phyloP scores from a whole-genome alignment of 2,329 filamentous ascomycete species.

The Alternaria sp. region DNA sequence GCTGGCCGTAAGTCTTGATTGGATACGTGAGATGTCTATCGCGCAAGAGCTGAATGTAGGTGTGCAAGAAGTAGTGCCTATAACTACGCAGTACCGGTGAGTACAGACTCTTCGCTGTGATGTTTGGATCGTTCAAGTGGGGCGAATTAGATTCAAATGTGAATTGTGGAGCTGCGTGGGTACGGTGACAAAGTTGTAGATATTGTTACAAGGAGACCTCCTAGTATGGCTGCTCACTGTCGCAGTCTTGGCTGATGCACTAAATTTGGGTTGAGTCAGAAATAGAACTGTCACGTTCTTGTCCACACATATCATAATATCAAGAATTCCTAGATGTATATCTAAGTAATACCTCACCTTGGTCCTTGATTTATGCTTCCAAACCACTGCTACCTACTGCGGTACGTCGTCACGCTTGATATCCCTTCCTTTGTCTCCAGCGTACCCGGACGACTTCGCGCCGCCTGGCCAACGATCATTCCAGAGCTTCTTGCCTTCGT shows the following conservation, averaged over 20 bases:
- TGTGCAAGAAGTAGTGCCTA: background rate
- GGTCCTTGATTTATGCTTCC: background rate
- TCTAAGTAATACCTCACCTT: background rate
- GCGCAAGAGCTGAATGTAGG: background rate
- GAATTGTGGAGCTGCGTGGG: too few species aligned
- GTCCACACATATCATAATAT: background rate
- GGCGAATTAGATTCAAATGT: too few species aligned
- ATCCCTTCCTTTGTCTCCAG: slow-evolving; percentile 4
- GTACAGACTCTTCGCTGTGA: too few species aligned
- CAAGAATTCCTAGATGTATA: background rate
- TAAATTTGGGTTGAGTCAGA: background rate
- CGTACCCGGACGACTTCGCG: slow-evolving; percentile 13
- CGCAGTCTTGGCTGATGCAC: background rate
- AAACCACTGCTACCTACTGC: slow-evolving; percentile 1
- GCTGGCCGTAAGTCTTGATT: too few species aligned
- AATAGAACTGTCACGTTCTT: background rate
- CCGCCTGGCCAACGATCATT: slow-evolving; percentile 16
- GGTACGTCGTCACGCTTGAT: slow-evolving; percentile 19
- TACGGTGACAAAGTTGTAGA: too few species aligned
- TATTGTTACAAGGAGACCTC: too few species aligned
- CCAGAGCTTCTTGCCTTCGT: slow-evolving; percentile 1
- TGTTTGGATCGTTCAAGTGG: too few species aligned
- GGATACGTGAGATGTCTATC: background rate
- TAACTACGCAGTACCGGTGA: too few species aligned
- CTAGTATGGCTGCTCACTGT: background rate